phyloP scores from a whole-genome alignment of 352 stramenopile genomes.

The Halophytophthora batemanensis region DNA sequence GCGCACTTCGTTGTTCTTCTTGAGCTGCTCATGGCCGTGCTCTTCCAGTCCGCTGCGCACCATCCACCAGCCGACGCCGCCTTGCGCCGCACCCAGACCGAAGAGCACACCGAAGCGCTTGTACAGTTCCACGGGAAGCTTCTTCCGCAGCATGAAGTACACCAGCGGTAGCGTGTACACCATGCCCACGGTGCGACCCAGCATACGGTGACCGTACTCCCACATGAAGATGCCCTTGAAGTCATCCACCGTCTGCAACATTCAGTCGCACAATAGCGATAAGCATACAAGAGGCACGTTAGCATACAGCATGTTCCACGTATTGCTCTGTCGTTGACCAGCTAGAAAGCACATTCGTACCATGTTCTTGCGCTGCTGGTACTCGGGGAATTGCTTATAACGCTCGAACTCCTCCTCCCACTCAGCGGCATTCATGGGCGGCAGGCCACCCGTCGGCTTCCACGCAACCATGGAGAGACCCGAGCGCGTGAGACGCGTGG shows the following conservation, averaged over 20 bases:
- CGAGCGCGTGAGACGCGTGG: constrained; percentile 96
- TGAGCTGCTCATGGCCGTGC: constrained; percentile 74
- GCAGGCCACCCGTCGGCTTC: constrained; percentile 93
- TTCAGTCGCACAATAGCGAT: constrained; percentile 6
- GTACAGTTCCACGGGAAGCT: constrained; percentile 70
- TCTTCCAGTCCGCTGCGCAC: constrained; percentile 97
- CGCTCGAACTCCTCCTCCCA: constrained; percentile 97
- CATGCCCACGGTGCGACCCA: constrained; percentile 93
- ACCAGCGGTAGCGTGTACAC: constrained; percentile 91
- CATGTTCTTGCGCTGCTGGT: constrained; percentile 93
- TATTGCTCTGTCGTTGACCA: too few relatives aligned
- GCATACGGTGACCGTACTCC: constrained; percentile 97
- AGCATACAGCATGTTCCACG: too few relatives aligned
- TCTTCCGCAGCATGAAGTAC: constrained; percentile 91
- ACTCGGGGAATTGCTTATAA: constrained; percentile 99
- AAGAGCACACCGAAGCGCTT: constrained; percentile 62
- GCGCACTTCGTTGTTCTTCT: constrained; percentile 93
- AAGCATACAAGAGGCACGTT: not conserved
- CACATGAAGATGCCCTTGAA: constrained; percentile 98
- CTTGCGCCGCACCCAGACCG: constrained; percentile 63
- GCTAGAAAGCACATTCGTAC: constrained; percentile 25
- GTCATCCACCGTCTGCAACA: constrained; percentile 91
- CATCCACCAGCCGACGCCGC: constrained; percentile 99
- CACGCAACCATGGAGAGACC: constrained; percentile 97
- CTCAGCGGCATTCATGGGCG: constrained; percentile 89